phyloP scores from a whole-genome alignment of 2,329 filamentous ascomycete genomes.

The Phialophora verrucosa region DNA sequence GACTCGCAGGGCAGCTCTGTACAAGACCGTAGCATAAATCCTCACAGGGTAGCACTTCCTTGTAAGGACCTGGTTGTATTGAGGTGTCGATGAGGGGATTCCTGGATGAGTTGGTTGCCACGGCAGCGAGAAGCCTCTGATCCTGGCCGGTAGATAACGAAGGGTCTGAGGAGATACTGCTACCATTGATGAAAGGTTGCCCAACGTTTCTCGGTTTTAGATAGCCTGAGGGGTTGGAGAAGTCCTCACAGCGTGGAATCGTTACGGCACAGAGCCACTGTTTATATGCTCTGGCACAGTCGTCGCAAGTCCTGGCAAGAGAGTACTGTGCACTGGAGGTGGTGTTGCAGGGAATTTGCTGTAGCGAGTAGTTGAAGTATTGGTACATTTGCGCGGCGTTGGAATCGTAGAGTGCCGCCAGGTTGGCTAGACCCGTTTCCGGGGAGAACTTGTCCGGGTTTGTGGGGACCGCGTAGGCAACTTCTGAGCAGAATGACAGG shows the following conservation, averaged over 20 bases:
- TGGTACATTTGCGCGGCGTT: constrained; percentile 71
- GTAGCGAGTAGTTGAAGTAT: constrained; percentile 80
- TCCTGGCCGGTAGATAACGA: constrained; percentile 23
- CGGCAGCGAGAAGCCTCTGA: constrained; percentile 37
- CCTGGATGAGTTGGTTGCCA: constrained; percentile 64
- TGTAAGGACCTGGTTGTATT: constrained; percentile 86
- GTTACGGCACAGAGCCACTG: constrained; percentile 92
- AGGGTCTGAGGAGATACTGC: constrained; percentile 49
- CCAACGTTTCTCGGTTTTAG: constrained; percentile 74
- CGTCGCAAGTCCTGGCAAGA: constrained; percentile 73
- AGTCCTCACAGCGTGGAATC: constrained; percentile 91
- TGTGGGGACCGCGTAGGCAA: constrained; percentile 88
- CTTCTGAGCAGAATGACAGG: constrained; percentile 84
- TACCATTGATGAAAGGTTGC: constrained; percentile 73
- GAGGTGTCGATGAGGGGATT: constrained; percentile 73
- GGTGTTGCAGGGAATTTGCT: constrained; percentile 85
- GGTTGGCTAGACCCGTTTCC: constrained; percentile 63
- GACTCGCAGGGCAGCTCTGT: constrained; percentile 76
- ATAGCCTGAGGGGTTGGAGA: constrained; percentile 61
- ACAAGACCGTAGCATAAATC: constrained; percentile 87
- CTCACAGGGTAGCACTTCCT: constrained; percentile 86
- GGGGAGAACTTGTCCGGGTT: constrained; percentile 62
- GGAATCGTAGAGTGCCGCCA: constrained; percentile 78
- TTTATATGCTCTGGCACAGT: constrained; percentile 85
- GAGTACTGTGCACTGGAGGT: constrained; percentile 77